Percentiles rank a stretch among this genome's conserved stretches.
phyloP scores from a whole-genome alignment of 257 asterid genomes.

The Penstemon barbatus region DNA sequence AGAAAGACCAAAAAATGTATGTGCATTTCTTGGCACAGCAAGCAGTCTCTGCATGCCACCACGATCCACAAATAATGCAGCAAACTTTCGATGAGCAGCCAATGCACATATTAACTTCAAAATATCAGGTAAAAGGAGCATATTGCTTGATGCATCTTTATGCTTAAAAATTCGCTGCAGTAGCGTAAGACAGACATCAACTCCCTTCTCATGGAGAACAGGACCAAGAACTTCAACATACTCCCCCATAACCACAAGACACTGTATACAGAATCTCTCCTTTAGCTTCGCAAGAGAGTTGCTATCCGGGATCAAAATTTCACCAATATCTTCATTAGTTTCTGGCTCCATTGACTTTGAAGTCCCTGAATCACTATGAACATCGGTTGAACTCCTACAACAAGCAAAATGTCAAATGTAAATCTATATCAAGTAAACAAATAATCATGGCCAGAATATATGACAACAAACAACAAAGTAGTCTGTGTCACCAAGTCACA shows the following conservation, averaged over 20 bases:
- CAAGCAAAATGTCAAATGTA: conserved; percentile 25
- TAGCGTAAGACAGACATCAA: conserved; percentile 87
- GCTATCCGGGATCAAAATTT: conserved; percentile 57
- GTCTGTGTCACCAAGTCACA: conserved; percentile 16
- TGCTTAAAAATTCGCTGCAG: conserved; percentile 67
- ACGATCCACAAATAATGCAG: conserved; percentile 91
- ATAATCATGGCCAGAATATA: conserved; percentile 4
- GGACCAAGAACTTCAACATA: conserved; percentile 99
- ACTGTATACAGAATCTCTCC: conserved; percentile 90
- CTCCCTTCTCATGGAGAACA: conserved; percentile 95
- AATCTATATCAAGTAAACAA: conserved; percentile 9
- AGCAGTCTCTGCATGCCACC: conserved; percentile 93
- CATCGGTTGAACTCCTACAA: conserved; percentile 50
- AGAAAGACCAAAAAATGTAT: conserved; percentile 76
- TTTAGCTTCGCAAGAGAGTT: conserved; percentile 80
- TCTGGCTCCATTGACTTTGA: conserved; percentile 55
- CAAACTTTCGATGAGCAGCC: conserved; percentile 94
- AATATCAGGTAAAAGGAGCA: conserved; percentile 70
- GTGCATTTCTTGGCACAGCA: conserved; percentile 63
- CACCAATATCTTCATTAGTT: conserved; percentile 57
- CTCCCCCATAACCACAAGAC: conserved; percentile 89
- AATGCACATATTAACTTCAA: conserved; percentile 86
- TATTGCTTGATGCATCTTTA: conserved; percentile 54
- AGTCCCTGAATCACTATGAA: conserved; percentile 49
- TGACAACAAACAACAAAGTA: neutral